phyloP scores from a whole-genome alignment of 371 early-diverging fungal species.

The Nematocida minor region DNA sequence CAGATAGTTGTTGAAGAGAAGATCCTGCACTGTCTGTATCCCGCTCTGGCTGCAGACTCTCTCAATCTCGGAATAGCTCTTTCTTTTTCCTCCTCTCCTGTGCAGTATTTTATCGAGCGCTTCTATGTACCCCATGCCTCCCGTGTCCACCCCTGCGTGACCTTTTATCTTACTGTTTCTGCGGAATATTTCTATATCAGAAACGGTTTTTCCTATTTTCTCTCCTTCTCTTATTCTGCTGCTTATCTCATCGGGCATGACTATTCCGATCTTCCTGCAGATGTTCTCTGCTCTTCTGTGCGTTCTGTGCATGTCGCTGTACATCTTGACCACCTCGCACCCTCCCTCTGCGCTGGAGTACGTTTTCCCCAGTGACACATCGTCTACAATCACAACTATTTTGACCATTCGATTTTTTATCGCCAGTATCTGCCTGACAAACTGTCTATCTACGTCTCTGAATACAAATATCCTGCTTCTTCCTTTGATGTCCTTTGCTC shows the following conservation, averaged over 20 bases:
- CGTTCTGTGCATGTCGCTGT: too few species aligned
- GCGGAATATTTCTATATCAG: not conserved
- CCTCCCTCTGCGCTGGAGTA: too few species aligned
- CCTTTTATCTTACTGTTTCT: too few species aligned
- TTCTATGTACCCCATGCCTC: not conserved
- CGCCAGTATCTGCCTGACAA: too few species aligned
- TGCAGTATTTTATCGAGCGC: not conserved
- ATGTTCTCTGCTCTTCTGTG: too few species aligned
- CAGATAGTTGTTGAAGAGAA: slow-evolving; percentile 15
- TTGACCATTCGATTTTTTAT: too few species aligned
- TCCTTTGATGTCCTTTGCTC: not conserved
- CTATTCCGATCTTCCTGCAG: too few species aligned
- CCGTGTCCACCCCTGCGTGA: too few species aligned
- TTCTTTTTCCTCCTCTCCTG: slow-evolving; percentile 4
- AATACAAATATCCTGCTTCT: not conserved
- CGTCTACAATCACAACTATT: too few species aligned
- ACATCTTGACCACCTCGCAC: too few species aligned
- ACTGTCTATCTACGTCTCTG: slow-evolving; percentile 1
- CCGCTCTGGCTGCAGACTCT: not conserved
- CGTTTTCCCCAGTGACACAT: too few species aligned
- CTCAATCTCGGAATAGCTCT: slow-evolving; percentile 12
- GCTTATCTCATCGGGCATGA: not conserved
- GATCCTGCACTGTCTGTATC: not conserved
- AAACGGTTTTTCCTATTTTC: slow-evolving; percentile 7
- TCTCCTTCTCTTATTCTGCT: not conserved